phyloP scores from a whole-genome alignment of 176 grass and related monocot genomes.

The Eremochloa ophiuroides region DNA sequence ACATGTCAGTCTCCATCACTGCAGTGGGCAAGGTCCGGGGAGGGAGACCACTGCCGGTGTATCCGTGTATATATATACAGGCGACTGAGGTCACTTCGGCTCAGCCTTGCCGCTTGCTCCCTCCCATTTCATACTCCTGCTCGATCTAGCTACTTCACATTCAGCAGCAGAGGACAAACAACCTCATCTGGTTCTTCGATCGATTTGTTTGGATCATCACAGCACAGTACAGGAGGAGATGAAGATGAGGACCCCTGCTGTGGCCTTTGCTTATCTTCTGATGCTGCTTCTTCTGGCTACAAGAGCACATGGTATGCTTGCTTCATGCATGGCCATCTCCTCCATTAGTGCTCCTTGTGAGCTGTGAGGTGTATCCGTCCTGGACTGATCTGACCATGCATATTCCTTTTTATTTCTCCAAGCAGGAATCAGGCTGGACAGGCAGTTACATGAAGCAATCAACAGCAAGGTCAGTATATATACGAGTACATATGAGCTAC shows the following conservation, averaged over 20 bases:
- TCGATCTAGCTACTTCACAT: slow-evolving; percentile 13
- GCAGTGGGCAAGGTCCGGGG: neutral
- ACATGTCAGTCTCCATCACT: slow-evolving; percentile 30
- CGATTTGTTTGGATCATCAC: slow-evolving; percentile 3
- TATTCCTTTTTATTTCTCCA: neutral
- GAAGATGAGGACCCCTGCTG: slow-evolving; percentile 55
- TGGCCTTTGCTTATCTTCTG: slow-evolving; percentile 35
- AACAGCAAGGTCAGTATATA: slow-evolving; percentile 32
- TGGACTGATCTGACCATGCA: neutral
- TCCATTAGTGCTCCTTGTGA: neutral
- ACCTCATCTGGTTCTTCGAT: neutral
- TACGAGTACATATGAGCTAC: neutral
- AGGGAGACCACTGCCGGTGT: slow-evolving; percentile 19
- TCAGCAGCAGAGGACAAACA: neutral
- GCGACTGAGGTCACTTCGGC: slow-evolving; percentile 14
- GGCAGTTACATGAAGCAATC: slow-evolving; percentile 17
- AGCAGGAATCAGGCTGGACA: slow-evolving; percentile 68
- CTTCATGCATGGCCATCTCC: slow-evolving; percentile 7
- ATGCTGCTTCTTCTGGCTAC: slow-evolving; percentile 49
- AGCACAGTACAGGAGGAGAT: neutral
- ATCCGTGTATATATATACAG: slow-evolving; percentile 23
- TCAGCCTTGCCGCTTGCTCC: slow-evolving; percentile 7
- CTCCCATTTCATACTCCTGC: slow-evolving; percentile 23
- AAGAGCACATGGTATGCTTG: slow-evolving; percentile 53
- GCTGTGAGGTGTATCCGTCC: neutral